These are phyloP conservation scores for Chlamydomonas sp. DNA, from an alignment of 139 green algal species.

Conservation along the genomic window DNA sequence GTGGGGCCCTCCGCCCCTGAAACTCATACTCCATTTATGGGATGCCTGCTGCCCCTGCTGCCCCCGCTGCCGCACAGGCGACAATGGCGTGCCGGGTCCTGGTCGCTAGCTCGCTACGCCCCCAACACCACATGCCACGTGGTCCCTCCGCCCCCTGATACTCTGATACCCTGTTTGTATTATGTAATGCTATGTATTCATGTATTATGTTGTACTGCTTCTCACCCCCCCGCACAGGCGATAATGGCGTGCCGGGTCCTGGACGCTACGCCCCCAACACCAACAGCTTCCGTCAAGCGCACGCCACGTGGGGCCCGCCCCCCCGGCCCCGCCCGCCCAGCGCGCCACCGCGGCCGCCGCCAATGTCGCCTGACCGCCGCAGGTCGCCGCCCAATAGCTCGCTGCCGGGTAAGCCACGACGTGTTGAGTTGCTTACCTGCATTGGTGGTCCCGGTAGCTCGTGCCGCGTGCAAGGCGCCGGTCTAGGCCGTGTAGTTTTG, in stretches of 20 bases:
- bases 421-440: neutral
- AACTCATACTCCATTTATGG: too few relatives aligned
- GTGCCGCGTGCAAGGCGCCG: too few relatives aligned
- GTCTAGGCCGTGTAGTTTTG: neutral
- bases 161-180: too few relatives aligned
- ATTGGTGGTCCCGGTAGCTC: too few relatives aligned
- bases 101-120: neutral
- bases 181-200: too few relatives aligned
- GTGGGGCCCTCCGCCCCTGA: too few relatives aligned
- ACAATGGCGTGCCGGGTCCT: neutral
- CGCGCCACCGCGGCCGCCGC: neutral
- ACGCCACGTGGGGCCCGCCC: constrained; percentile 18
- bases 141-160: too few relatives aligned
- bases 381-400: neutral
- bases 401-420: neutral
- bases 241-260: neutral
- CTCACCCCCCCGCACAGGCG: neutral
- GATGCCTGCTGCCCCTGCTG: neutral
- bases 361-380: neutral
- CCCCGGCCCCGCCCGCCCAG: constrained; percentile 4
- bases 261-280: constrained; percentile 21
- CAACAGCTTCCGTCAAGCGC: constrained; percentile 14
- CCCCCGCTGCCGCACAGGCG: neutral
- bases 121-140: too few relatives aligned
- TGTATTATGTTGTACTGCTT: neutral